phyloP scores from a whole-genome alignment of 805 yeast genomes.

The Kregervanrija pseudodelftensis region DNA sequence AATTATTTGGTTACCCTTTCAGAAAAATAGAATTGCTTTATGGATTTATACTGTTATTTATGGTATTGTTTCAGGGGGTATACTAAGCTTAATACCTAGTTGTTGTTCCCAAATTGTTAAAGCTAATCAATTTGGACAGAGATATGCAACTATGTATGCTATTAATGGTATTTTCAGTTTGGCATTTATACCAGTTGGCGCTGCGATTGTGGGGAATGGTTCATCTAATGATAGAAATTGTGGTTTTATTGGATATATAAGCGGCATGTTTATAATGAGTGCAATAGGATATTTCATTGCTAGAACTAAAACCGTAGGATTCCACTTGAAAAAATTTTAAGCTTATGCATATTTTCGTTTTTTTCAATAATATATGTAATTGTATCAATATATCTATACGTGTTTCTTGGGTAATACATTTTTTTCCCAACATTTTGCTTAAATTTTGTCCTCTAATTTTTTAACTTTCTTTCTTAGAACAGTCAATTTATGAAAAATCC shows the following conservation, averaged over 20 bases:
- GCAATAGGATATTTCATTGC: slow-evolving; percentile 3
- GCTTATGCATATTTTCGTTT: neutral
- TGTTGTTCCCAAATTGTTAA: slow-evolving; percentile 51
- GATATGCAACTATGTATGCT: slow-evolving; percentile 55
- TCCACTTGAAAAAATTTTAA: neutral
- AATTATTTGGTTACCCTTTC: slow-evolving; percentile 57
- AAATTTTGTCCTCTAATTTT: no score
- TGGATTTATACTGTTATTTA: slow-evolving; percentile 43
- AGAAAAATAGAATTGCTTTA: slow-evolving; percentile 30
- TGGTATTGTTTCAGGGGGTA: slow-evolving; percentile 52
- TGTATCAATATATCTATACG: no score
- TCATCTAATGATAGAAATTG: slow-evolving; percentile 1
- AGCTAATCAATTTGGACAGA: slow-evolving; percentile 52
- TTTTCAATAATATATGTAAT: no score
- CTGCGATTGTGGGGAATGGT: slow-evolving; percentile 11
- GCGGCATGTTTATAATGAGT: slow-evolving; percentile 5
- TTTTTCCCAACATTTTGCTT: no score
- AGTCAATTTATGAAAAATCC: no score
- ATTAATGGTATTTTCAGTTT: slow-evolving; percentile 30
- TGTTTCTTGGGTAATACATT: no score
- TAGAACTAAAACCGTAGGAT: slow-evolving; percentile 3
- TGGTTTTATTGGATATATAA: slow-evolving; percentile 9
- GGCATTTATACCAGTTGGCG: slow-evolving; percentile 35
- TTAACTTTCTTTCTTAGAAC: no score
- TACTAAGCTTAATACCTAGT: slow-evolving; percentile 52